phyloP scores from a whole-genome alignment of 768 basidiomycete genomes.

The Daedaleopsis nitida region DNA sequence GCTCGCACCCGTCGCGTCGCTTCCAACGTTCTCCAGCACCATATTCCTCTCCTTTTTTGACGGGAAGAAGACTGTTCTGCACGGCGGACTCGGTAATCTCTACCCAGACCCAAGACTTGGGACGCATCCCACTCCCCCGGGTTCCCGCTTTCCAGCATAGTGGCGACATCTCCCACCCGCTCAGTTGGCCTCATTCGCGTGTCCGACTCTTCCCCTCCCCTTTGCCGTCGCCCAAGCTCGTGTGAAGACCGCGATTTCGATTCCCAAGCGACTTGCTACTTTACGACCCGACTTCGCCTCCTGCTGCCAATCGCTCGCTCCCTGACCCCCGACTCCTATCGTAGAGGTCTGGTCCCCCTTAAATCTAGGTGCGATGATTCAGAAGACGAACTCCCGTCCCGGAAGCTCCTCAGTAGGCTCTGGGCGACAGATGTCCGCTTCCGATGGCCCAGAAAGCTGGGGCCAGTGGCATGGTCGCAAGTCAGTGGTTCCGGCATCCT shows the following conservation, averaged over 20 bases:
- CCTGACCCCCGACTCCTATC: slow-evolving; percentile 11
- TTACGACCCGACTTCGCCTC: slow-evolving; percentile 14
- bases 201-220: slow-evolving; percentile 3
- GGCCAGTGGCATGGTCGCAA: slow-evolving; percentile 68
- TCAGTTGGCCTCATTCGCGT: slow-evolving; percentile 3
- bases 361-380: slow-evolving; percentile 53
- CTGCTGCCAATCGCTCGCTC: slow-evolving; percentile 11
- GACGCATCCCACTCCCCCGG: slow-evolving; percentile 16
- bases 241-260: slow-evolving; percentile 16
- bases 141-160: slow-evolving; percentile 14
- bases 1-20: background rate
- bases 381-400: slow-evolving; percentile 56
- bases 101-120: background rate
- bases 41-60: background rate
- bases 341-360: slow-evolving; percentile 1
- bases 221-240: slow-evolving; percentile 9
- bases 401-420: slow-evolving; percentile 30
- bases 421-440: slow-evolving; percentile 26
- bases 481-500: slow-evolving; percentile 40
- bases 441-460: slow-evolving; percentile 61
- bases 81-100: background rate
- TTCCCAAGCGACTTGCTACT: slow-evolving; percentile 22
- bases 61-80: background rate
- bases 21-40: background rate
- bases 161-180: slow-evolving; percentile 19